Evolutionary conservation across 331 rosid species (phyloP), one percentile per base, ranked within the genome.

Genomic region (Dryas integrifolia): DNA sequence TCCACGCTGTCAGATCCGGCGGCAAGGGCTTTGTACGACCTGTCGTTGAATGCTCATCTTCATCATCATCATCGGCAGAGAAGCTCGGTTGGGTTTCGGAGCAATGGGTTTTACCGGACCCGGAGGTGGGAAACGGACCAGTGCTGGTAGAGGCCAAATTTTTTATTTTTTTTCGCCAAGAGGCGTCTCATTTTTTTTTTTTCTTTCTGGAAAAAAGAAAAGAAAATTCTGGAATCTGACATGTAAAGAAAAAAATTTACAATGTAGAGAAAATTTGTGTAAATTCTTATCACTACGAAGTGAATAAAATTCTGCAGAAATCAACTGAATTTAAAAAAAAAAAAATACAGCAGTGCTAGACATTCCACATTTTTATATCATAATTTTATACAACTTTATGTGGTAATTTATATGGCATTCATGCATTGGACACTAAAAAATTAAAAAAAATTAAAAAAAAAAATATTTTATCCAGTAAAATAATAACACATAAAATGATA

Each of bases 61-160:
- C 18, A 5, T n/a, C 51, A 10, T 43, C 57, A 14, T 68, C 57
- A 43, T 10, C 35, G 68, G 1, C 64, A 75, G 56, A 60, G 65
- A 40, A 76, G 87, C 5, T 24, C 76, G 24, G 66, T 12, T 55
- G 73, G 61, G 45, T 75, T 65, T 24, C 43, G 47, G 35, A 3
- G 84, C 35, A 16, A 6, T 30, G 92, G 85, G 70, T 88, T 74
- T 52, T 76, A 79, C 75, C 3, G 83, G 78, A 82, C 85, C 65
- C 88, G 96, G 12, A 77, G 90, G 41, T 94, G 98, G 98, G 97
- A 94, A 72, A 94, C 96, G 15, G 97, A 94, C 38, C 98, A 94
- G 88, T 94, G 98, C 80, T 94, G 98, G 98, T 94, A 93, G 88
- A 12, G 10, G 24, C 24, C 24, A 21, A 21, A 21, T 30, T 70